phyloP scores from a whole-genome alignment of 2,329 filamentous ascomycete genomes.

The Magnaporthiopsis incrustans region DNA sequence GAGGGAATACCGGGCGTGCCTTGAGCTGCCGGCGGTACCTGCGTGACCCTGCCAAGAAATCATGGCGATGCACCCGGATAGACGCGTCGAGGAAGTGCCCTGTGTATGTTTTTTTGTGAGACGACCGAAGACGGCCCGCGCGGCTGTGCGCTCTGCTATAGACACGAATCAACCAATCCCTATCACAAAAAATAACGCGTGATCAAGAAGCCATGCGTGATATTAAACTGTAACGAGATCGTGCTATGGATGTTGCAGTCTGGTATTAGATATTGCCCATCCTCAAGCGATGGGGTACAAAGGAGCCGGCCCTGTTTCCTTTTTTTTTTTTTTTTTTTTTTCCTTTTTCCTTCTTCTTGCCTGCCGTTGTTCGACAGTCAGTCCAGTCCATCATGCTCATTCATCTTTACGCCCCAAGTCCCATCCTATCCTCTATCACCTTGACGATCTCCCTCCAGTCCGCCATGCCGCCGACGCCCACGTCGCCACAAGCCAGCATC shows the following conservation, averaged over 20 bases:
- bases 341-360: not conserved
- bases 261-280: not conserved
- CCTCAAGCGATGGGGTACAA: not conserved
- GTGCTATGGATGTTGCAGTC: not conserved
- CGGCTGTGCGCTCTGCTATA: no score
- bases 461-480: conserved; percentile 74
- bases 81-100: not conserved
- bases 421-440: conserved; percentile 48
- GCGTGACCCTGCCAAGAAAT: no score
- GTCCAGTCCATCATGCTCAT: no score
- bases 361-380: no score
- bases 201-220: not conserved
- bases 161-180: not conserved
- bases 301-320: no score
- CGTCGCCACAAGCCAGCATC: conserved; percentile 75
- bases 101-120: not conserved
- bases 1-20: not conserved
- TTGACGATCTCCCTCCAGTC: conserved; percentile 69
- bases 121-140: not conserved
- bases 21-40: not conserved
- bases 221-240: not conserved
- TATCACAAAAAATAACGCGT: not conserved
- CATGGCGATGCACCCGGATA: not conserved
- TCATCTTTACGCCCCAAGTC: conserved; percentile 8
- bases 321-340: not conserved